Base-by-base conservation (phyloP, 2,329 filamentous ascomycete genomes). In the Talaromyces sp. region DNA sequence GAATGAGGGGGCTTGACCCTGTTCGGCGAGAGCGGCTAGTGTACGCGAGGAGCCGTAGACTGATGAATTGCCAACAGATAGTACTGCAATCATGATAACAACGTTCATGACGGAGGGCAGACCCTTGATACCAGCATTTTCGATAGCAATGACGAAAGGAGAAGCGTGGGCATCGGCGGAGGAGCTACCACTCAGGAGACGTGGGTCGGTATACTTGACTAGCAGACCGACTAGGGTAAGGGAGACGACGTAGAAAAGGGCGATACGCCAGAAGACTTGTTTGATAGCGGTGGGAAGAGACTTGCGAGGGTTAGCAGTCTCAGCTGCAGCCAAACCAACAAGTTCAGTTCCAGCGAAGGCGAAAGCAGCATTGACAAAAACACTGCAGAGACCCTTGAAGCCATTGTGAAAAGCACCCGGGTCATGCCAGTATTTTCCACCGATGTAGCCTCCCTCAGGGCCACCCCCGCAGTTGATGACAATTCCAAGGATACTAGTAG, bases 181-280 rank as follows among this genome's bases (percentile, higher is more conserved):
- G 49, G 77, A 82, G 20, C 70, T 76, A 36, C 80, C 79, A 10
- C 78, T 78, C 1, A 91, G 77, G 0, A 96, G 85, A 3, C 81
- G 78, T 0, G 67, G 50, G 56, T 95, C 84, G 63, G 83, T 76
- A 70, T 88, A 92, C 0, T 87, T 88, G 0, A 97, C 90, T 2
- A 96, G 79, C 1, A 96, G 80, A 22, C 93, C 91, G 52, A 97
- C 85, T 3, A 97, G 77, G 4, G 85, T 85, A 10, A 97, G 81
- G 1, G 89, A 89, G 30, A 95, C 85, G 45, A 97, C 81, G 75
- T 96, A 97, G 77, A 97, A 97, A 51, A 95, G 80, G 3, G 86
- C 85, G 67, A 96, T 96, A 65, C 92, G 87, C 91, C 92, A 97
- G 73, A 96, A 96, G 19, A 96, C 91, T 70, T 96, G 91, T 75